A percentile compares a stretch with the other conserved stretches of the same genome.
These are phyloP conservation scores for Ailanthus altissimus DNA, from an alignment of 345 rosid species.

Conservation along the genomic window DNA sequence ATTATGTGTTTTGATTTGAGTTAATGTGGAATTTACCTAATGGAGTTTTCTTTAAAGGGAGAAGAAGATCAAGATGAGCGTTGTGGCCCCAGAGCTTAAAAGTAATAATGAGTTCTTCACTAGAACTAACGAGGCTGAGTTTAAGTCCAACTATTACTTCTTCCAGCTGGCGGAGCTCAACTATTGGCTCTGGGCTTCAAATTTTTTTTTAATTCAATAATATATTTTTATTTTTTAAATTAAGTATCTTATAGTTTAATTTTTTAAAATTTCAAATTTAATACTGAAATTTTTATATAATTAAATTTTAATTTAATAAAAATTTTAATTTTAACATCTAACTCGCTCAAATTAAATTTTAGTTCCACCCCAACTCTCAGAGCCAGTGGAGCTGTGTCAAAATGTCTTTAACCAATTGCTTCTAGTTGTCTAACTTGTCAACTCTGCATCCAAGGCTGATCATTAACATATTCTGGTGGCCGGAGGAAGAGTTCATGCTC, in stretches of 20 bases:
- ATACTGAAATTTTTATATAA: too few relatives aligned
- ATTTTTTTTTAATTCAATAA: too few relatives aligned
- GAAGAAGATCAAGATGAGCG: constrained; percentile 51
- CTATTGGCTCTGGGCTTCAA: too few relatives aligned
- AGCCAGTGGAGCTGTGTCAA: constrained; percentile 63
- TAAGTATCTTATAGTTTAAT: too few relatives aligned
- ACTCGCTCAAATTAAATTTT: too few relatives aligned
- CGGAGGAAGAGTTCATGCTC: constrained; percentile 28
- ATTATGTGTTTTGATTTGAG: too few relatives aligned
- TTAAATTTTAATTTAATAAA: too few relatives aligned
- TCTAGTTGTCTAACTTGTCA: constrained; percentile 33
- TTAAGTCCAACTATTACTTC: constrained; percentile 46
- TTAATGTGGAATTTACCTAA: constrained; percentile 16
- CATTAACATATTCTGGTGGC: constrained; percentile 36
- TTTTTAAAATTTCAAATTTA: too few relatives aligned
- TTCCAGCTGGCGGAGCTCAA: too few relatives aligned
- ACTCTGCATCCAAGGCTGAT: constrained; percentile 50
- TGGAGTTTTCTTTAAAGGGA: constrained; percentile 43
- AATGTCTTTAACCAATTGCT: constrained; percentile 71
- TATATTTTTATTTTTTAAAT: too few relatives aligned
- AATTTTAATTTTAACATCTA: too few relatives aligned
- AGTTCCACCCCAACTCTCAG: too few relatives aligned
- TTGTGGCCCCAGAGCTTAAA: constrained; percentile 58
- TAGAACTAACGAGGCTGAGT: constrained; percentile 39
- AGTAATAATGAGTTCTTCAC: constrained; percentile 61